These are phyloP conservation scores for Colletotrichum sp. DNA, from an alignment of 2,329 filamentous ascomycete species.

Conservation along the genomic window DNA sequence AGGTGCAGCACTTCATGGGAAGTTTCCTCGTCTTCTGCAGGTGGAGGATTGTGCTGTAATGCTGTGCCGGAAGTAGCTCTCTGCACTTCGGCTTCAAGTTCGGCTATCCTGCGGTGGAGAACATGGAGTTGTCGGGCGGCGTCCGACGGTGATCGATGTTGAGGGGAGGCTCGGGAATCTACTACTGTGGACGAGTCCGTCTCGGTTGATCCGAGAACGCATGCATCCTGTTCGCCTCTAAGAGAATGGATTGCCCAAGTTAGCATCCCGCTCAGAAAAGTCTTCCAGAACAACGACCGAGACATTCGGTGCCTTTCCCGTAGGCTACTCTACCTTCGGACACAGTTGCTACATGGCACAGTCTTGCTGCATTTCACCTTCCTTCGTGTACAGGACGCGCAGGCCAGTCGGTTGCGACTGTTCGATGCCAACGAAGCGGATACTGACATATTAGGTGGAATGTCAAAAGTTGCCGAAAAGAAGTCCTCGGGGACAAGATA, in stretches of 20 bases:
- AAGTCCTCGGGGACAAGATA: background rate
- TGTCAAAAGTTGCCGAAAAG: background rate
- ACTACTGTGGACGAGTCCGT: background rate
- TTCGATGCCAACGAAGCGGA: background rate
- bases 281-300: background rate
- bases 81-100: background rate
- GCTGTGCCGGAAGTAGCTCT: background rate
- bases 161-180: background rate
- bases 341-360: conserved; percentile 27
- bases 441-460: background rate
- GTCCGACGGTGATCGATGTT: background rate
- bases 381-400: conserved; percentile 25
- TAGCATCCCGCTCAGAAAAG: background rate
- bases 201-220: background rate
- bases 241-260: background rate
- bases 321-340: conserved; percentile 17
- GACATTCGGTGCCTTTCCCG: background rate
- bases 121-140: background rate
- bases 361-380: conserved; percentile 30
- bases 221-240: background rate
- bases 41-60: background rate
- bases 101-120: background rate
- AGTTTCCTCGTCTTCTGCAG: background rate
- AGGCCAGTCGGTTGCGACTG: conserved; percentile 18
- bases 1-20: background rate